Evolutionary conservation across 441 rosid species (phyloP), one percentile per base, ranked within the genome.

Genomic region (Cnidoscolus chayamansa): DNA sequence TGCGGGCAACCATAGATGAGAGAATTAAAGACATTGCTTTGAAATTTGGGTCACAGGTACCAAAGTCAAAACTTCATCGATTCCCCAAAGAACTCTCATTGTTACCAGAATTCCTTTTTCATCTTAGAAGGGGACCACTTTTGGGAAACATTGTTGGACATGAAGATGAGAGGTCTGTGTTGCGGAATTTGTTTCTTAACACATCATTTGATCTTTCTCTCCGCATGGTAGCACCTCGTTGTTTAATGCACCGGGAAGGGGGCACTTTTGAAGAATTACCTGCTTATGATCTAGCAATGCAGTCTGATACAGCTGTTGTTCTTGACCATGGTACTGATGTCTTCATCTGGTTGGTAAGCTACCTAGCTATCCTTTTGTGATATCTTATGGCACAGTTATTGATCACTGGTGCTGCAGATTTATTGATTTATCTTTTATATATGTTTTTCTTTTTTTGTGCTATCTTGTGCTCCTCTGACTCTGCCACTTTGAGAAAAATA

Each of bases 261-360:
- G 99, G 98, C 40, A 92, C 93, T 45, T 94, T 94, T 67, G 99
- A 94, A 81, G 99, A 94, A 79, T 72, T 92, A 65, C 96, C 93
- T 25, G 94, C 97, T 37, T 87, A 92, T 85, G 92, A 94, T 82
- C 92, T 92, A 60, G 88, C 89, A 2, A 94, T 94, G 99, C 99
- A 94, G 78, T 92, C 98, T 76, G 90, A 92, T 81, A 87, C 91
- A 59, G 98, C 98, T 50, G 99, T 94, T 68, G 87, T 94, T 75
- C 97, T 94, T 76, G 99, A 94, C 82, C 98, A 92, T 84, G 99
- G 98, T 56, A 94, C 98, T 1, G 96, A 94, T 80, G 81, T 94
- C 81, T 94, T 92, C 85, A 94, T 94, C 86, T 94, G 98, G 97
- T 80, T 92, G 97, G 98, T 94, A 84, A 74, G 96, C 68, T 68